A percentile compares a stretch with the other conserved stretches of the same genome.
These are phyloP conservation scores for Cupressus sempervirens DNA, from an alignment of 75 land plant species.

Conservation along the genomic window DNA sequence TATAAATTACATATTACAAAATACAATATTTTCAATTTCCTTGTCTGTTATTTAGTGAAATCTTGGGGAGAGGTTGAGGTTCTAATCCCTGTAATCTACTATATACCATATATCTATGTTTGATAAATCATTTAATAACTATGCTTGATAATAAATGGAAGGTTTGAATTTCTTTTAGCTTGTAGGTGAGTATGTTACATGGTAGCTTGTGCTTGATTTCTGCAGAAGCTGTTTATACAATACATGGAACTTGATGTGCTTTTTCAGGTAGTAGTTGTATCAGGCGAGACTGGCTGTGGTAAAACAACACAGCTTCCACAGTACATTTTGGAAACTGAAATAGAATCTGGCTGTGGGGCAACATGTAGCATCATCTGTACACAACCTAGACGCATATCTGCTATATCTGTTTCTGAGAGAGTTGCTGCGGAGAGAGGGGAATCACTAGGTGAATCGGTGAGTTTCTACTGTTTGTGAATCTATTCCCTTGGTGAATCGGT, in stretches of 20 bases:
- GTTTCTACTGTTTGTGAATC: conserved; percentile 12
- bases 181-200: background rate
- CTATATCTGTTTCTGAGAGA: conserved; percentile 32
- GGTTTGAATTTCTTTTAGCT: background rate
- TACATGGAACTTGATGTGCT: background rate
- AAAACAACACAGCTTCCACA: conserved; percentile 41
- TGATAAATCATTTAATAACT: background rate
- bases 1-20: no score
- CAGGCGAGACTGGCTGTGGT: conserved; percentile 38
- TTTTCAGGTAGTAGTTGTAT: conserved; percentile 25
- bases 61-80: no score
- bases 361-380: conserved; percentile 35
- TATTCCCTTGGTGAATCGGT: conserved; percentile 5
- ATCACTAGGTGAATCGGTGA: conserved; percentile 30
- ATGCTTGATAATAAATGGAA: background rate
- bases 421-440: conserved; percentile 35
- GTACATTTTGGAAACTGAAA: conserved; percentile 32
- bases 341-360: conserved; percentile 23
- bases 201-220: background rate
- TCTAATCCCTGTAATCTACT: no score
- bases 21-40: no score
- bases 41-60: no score
- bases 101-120: background rate
- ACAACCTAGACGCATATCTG: conserved; percentile 36
- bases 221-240: background rate